Conservation (phyloP, 768 basidiomycete species). For the Mycena vitilis region DNA sequence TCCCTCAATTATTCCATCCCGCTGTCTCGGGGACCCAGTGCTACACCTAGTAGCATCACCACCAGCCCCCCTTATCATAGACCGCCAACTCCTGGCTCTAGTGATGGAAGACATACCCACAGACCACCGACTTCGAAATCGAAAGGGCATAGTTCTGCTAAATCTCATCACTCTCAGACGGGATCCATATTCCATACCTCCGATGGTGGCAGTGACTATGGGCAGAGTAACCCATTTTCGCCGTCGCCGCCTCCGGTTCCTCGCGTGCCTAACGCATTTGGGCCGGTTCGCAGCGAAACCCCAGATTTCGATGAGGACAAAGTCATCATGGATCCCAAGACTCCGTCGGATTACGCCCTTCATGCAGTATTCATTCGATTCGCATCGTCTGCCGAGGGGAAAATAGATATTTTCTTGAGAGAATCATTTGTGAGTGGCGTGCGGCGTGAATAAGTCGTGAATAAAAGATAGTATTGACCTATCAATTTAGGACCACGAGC, state of each 20-base stretch:
- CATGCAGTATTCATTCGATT: conserved; percentile 92
- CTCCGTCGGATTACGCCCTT: conserved; percentile 89
- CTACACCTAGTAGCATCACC: conserved; percentile 51
- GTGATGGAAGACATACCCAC: conserved; percentile 51
- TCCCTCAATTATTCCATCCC: conserved; percentile 69
- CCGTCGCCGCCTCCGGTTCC: conserved; percentile 84
- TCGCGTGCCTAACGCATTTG: conserved; percentile 74
- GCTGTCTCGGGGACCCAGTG: conserved; percentile 45
- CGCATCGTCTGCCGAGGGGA: conserved; percentile 80
- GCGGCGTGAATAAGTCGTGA: background rate
- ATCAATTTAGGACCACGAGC: conserved; percentile 70
- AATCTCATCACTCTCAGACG: conserved; percentile 82
- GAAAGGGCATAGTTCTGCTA: conserved; percentile 69
- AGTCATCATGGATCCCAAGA: conserved; percentile 77
- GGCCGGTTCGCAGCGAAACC: conserved; percentile 63
- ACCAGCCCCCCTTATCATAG: conserved; percentile 66
- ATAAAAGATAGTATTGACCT: conserved; percentile 9
- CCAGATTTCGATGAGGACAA: conserved; percentile 77
- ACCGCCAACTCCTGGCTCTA: conserved; percentile 71
- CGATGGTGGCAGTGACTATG: conserved; percentile 78
- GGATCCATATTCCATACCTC: conserved; percentile 80
- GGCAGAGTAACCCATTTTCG: conserved; percentile 58
- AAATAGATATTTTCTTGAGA: conserved; percentile 81
- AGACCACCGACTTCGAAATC: conserved; percentile 53
- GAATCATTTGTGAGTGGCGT: conserved; percentile 67